Evolutionary conservation across 192 early-diverging fungal species (phyloP), one percentile per base, ranked within the genome.

Genomic region (Umbelopsis sp.): DNA sequence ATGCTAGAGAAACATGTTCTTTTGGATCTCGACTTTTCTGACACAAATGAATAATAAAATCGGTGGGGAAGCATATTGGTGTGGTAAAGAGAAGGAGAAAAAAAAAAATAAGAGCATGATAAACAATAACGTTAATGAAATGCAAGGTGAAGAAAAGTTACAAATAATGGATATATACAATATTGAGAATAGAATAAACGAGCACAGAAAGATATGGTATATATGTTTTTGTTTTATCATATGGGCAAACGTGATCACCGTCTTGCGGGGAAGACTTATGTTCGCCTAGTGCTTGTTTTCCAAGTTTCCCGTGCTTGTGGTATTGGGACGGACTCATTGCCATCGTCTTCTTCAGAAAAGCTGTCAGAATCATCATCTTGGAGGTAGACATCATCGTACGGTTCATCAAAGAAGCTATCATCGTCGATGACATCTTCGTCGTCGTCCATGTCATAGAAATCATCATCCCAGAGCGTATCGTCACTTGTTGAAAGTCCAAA

Each of bases 381-480:
- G 36, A 65, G 62, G 34, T 66, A 72, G n/a, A 72, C 49, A 51
- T 72, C 71, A 51, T 72, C 71, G 16, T 51, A 72, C 6, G 62
- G 32, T 66, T 72, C 71, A 8, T 29, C 26, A 36, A 43, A 36
- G 47, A 66, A 47, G 38, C 47, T 25, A 65, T 65, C 65, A 16
- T 43, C 31, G 5, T 22, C 24, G n/a, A 34, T 44, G 10, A 25
- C 47, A 17, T 38, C 36, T 5, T 36, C 25, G 26, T 52, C 47
- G 7, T 22, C 29, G 24, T 66, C 71, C 50, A 72, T 72, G 14
- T 52, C 71, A 38, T 52, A 24, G 20, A 43, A 49, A 32, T 52
- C 45, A 41, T 72, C 71, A 22, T 31, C 47, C n/a, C 44, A 71
- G n/a, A 71, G 44, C 2, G 65, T 62, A 7, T 52, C 62, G 7